A percentile compares a stretch with the other conserved stretches of the same genome.
Evolutionary conservation across 768 basidiomycete genomes (phyloP).

Genomic region (Pleurotus tuoliensis): DNA sequence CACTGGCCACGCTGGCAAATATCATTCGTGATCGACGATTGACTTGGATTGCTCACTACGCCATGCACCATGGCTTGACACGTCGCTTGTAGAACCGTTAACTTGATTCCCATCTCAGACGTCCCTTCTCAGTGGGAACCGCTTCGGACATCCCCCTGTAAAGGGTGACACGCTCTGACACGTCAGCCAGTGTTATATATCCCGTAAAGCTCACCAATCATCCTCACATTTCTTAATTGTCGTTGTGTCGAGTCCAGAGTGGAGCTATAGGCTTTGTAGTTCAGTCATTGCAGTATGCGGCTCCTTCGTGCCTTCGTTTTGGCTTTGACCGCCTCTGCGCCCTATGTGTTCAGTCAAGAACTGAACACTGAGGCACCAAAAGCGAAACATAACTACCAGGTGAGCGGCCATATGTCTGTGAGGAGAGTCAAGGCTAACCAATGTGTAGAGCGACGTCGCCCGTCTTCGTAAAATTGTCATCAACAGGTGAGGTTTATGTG

Average conservation of each 20-base stretch:
- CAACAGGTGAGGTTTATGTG: conserved; percentile 55
- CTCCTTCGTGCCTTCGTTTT: conserved; percentile 48
- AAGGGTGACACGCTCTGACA: conserved; percentile 11
- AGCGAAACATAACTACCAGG: conserved; percentile 72
- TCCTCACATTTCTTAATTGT: not conserved
- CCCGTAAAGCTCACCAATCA: not conserved
- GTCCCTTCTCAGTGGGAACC: not conserved
- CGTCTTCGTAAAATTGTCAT: conserved; percentile 92
- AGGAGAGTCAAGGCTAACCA: too few relatives aligned
- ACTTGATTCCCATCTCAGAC: not conserved
- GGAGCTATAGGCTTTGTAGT: conserved; percentile 9
- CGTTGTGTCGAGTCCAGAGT: not conserved
- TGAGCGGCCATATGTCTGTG: conserved; percentile 18
- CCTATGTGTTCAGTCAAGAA: conserved; percentile 48
- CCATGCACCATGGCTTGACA: conserved; percentile 3
- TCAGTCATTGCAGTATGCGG: conserved; percentile 44
- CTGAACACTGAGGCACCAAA: conserved; percentile 33
- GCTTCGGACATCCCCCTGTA: not conserved
- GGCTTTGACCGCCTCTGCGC: conserved; percentile 39
- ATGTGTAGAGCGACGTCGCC: conserved; percentile 80
- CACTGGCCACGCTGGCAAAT: not conserved
- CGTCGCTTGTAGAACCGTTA: not conserved
- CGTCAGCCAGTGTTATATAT: conserved; percentile 10
- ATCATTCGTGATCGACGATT: too few relatives aligned
- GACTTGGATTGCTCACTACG: too few relatives aligned